Percentiles rank a stretch among this genome's conserved stretches.
Conservation (phyloP, 768 basidiomycete genomes). For the Naganishia kalamii region DNA sequence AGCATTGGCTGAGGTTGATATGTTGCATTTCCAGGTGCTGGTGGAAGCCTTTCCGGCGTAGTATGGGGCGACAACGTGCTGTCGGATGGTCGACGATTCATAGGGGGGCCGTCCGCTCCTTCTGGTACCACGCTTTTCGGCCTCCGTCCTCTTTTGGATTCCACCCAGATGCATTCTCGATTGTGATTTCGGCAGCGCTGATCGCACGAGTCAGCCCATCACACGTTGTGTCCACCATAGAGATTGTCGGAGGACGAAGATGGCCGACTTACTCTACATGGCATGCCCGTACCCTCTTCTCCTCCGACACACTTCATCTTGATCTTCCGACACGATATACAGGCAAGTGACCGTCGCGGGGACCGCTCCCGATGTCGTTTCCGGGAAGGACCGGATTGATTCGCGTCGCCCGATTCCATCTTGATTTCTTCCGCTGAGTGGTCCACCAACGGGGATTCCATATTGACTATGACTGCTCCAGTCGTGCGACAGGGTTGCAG, state of each 20-base stretch:
- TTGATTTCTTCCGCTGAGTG: neutral
- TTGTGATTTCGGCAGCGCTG: constrained; percentile 12
- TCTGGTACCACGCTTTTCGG: neutral
- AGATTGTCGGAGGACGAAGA: too few relatives aligned
- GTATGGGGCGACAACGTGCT: neutral
- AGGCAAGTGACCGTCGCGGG: constrained; percentile 4
- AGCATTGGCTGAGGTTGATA: neutral
- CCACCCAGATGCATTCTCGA: constrained; percentile 10
- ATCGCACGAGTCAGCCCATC: too few relatives aligned
- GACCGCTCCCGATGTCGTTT: constrained; percentile 3
- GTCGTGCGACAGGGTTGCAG: neutral
- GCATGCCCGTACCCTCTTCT: constrained; percentile 7
- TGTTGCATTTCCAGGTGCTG: neutral
- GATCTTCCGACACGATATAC: constrained; percentile 16
- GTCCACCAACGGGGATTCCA: neutral
- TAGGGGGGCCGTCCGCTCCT: neutral
- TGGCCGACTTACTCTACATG: neutral
- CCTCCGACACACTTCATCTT: constrained; percentile 15
- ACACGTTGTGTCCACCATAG: too few relatives aligned
- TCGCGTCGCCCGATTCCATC: neutral
- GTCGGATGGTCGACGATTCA: neutral
- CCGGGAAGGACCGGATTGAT: neutral
- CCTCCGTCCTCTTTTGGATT: constrained; percentile 1
- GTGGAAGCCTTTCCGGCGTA: neutral
- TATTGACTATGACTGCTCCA: neutral